phyloP scores from a whole-genome alignment of 1,139 yeast genomes.

The Sugiyamaella neomexicana region DNA sequence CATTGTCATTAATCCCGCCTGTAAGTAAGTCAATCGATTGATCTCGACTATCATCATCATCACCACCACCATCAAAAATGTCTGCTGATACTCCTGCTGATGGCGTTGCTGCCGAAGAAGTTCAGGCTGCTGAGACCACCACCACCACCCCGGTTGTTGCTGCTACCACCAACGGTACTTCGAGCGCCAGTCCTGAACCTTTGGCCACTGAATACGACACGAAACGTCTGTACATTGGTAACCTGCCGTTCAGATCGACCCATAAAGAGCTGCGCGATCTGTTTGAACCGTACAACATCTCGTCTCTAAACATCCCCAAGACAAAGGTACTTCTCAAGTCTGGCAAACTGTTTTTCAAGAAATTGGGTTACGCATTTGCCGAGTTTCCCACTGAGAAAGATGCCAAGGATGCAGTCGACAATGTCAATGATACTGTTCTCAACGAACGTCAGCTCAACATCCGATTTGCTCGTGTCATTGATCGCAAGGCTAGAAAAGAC shows the following conservation, averaged over 20 bases:
- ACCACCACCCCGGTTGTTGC: background rate
- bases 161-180: background rate
- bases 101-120: slow-evolving; percentile 7
- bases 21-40: background rate
- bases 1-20: background rate
- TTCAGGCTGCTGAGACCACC: slow-evolving; percentile 5
- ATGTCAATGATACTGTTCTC: slow-evolving; percentile 50
- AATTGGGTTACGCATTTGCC: slow-evolving; percentile 66
- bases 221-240: slow-evolving; percentile 37
- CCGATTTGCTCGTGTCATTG: slow-evolving; percentile 46
- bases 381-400: slow-evolving; percentile 54
- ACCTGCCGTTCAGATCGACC: slow-evolving; percentile 36
- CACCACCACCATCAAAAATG: slow-evolving; percentile 1
- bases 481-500: slow-evolving; percentile 15
- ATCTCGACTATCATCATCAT: background rate
- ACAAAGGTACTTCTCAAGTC: slow-evolving; percentile 19
- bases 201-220: slow-evolving; percentile 18
- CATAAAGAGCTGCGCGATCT: slow-evolving; percentile 33
- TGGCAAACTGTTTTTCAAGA: slow-evolving; percentile 31
- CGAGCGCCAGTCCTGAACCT: background rate
- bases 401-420: slow-evolving; percentile 49
- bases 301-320: slow-evolving; percentile 26
- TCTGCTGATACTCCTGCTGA: slow-evolving; percentile 6
- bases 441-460: slow-evolving; percentile 52
- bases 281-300: slow-evolving; percentile 38